Evolutionary conservation across 1,284 basidiomycete genomes (phyloP).

Genomic region (Stygiomarasmius scandens): DNA sequence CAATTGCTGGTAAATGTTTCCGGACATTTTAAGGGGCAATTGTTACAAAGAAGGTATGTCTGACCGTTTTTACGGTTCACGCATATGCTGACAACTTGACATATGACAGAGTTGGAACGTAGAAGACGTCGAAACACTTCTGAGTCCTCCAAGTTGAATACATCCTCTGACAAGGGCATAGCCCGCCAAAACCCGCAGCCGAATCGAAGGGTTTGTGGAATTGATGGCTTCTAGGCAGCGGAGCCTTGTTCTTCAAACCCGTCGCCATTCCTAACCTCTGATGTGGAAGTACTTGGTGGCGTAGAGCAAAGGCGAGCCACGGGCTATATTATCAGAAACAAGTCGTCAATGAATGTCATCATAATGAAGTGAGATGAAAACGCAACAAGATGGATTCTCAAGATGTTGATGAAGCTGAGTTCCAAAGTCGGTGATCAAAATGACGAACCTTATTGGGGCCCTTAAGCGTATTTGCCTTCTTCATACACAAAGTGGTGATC

Average conservation of each 20-base stretch:
- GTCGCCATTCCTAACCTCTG: too few species aligned
- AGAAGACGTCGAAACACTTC: slow-evolving; percentile 78
- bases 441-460: too few species aligned
- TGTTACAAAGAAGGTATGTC: slow-evolving; percentile 78
- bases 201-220: too few species aligned
- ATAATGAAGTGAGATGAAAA: slow-evolving; percentile 2
- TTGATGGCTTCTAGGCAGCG: too few species aligned
- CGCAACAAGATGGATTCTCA: too few species aligned
- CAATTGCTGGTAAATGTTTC: slow-evolving; percentile 74
- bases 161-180: neutral
- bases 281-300: too few species aligned
- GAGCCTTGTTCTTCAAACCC: too few species aligned
- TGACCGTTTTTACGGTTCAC: slow-evolving; percentile 12
- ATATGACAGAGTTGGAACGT: slow-evolving; percentile 61
- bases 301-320: too few species aligned
- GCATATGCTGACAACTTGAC: slow-evolving; percentile 3
- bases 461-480: too few species aligned
- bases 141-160: slow-evolving; percentile 47
- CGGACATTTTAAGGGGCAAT: slow-evolving; percentile 77
- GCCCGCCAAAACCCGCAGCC: neutral
- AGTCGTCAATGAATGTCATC: neutral
- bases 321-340: too few species aligned
- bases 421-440: too few species aligned
- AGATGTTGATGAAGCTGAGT: slow-evolving; percentile 7
- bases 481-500: too few species aligned